phyloP scores from a whole-genome alignment of 345 rosid species.

The Hibiscus tridactylites region DNA sequence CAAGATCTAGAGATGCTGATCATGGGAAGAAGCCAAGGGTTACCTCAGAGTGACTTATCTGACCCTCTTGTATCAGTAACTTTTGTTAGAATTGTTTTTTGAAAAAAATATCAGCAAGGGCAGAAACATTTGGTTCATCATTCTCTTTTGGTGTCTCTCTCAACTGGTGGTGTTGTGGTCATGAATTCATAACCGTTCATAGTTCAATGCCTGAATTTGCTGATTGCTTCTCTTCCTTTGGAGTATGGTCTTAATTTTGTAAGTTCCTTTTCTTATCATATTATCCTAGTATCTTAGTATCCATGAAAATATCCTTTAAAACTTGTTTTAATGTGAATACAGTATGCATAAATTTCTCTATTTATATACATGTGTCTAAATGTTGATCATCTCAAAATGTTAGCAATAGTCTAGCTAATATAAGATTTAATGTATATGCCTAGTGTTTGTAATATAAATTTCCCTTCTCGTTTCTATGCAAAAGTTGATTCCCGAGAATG shows the following conservation, averaged over 20 bases:
- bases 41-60: not conserved
- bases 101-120: too few species aligned
- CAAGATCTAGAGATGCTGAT: constrained; percentile 5
- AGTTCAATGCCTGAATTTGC: not conserved
- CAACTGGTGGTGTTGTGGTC: not conserved
- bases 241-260: not conserved
- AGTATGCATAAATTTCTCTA: not conserved
- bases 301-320: too few species aligned
- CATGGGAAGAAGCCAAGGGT: not conserved
- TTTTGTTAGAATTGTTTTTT: too few species aligned
- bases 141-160: not conserved
- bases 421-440: not conserved
- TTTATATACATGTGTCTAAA: not conserved
- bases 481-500: not conserved
- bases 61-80: not conserved
- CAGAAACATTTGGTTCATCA: not conserved
- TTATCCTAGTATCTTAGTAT: not conserved
- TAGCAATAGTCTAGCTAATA: not conserved
- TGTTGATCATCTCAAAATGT: not conserved
- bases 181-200: not conserved
- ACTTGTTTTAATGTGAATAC: not conserved
- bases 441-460: not conserved
- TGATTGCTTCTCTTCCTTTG: not conserved
- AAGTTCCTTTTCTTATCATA: not conserved
- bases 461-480: not conserved